Base-by-base conservation (phyloP, 345 rosid genomes). In the Pseudoturritis turrita region DNA sequence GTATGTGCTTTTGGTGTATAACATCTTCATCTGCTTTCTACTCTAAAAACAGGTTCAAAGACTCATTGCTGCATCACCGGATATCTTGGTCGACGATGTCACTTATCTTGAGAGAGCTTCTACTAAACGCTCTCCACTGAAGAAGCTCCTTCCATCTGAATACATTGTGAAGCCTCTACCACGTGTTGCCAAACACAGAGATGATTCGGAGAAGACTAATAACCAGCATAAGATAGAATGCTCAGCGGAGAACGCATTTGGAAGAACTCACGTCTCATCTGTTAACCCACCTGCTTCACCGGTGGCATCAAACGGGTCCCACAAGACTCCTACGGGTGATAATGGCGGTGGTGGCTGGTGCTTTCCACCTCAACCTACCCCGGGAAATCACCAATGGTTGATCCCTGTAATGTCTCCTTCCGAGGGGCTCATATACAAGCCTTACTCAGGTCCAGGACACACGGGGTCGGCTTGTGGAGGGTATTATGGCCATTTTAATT, bases 391-490 rank as follows among this genome's bases (percentile, higher is more conserved):
- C 61, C 90, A 86, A 64, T 86, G 90, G 91, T 63, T 86, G 57
- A 76, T 86, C 66, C 88, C 94, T 15, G 79, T 86, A 13, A 86
- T 86, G 85, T 84, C 94, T 37, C 94, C 88, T 10, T 83, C 90
- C 13, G 89, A 88, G 72, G 94, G 94, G 62, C 85, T 86, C 60
- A 74, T 88, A 26, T 88, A 88, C 75, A 88, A 86, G 79, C 94
- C 94, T 0, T 88, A 80, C 73, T 17, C 78, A 1, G 81, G 80
- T 5, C 82, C 88, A 22, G 86, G 84, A 68, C 69, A 71, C 61
- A 60, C 72, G 78, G 86, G 77, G 31, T 64, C 92, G 2, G 72
- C 59, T 46, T 79, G 74, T 73, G 87, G 81, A n/a, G 63, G 25
- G 12, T 37, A 82, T 33, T 80, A 68, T 54, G 82, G 84, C 31